Base-by-base conservation (phyloP, 768 basidiomycete species). In the Termitomyces sp. region DNA sequence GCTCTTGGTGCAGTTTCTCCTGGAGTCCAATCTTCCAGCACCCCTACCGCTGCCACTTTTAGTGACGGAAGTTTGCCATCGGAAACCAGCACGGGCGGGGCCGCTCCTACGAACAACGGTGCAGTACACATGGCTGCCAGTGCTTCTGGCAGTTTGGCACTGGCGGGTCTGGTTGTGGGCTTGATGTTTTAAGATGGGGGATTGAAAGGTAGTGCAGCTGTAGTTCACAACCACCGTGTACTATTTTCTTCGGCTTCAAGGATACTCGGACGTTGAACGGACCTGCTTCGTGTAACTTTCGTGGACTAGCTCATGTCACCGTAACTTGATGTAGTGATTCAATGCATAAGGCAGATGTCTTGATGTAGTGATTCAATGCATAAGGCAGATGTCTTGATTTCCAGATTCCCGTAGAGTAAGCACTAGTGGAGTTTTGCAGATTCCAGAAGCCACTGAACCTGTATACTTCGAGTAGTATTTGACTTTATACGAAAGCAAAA, bases 71-170 rank as follows among this genome's bases (percentile, higher is more conserved):
- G 40, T 41, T 1, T 7, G 9, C n/a, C n/a, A 44, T 44, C 43
- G 22, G 40, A n/a, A 20, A 20, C 40, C 40, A 28, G 40, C n/a
- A 11, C 47, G 38, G n/a, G 36, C 5, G 6, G 13, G 18, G 7
- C 55, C 8, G 18, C 35, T 6, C 11, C 32, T 22, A 24, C 35
- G 11, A 7, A 55, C 26, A 7, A 55, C 26, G 49, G 59, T 30
- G 57, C 59, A 7, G 48, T 72, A 20, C 66, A 63, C 40, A 56
- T 72, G 38, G 67, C 72, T 43, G 65, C 70, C 61, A 69, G 72
- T 52, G 68, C 70, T 54, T 76, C 72, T 40, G 67, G 70, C 22
- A 51, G 70, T 33, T 52, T 78, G 28, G 68, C 70, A 16, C 54
- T 68, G 38, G 64, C 64, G 20, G 72, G 72, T n/a, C 57, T 74